Conservation (phyloP, 2,329 filamentous ascomycete species). For the Fusarium sulawesiense region DNA sequence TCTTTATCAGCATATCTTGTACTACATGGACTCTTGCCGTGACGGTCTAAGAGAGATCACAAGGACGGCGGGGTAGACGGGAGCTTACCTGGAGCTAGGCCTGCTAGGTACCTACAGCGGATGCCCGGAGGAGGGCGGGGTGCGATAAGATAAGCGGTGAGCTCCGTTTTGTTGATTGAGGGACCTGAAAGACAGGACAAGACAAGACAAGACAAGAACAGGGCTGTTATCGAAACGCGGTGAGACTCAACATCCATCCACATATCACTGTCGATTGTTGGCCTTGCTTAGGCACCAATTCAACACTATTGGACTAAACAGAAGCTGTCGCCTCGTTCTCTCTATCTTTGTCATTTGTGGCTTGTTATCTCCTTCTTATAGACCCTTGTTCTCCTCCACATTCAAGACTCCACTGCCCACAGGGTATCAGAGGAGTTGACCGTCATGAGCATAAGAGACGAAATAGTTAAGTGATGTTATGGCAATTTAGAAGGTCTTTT, state of each 20-base stretch:
- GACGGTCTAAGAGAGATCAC: slow-evolving; percentile 34
- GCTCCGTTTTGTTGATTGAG: slow-evolving; percentile 39
- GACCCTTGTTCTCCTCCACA: slow-evolving; percentile 1
- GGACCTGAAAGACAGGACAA: neutral
- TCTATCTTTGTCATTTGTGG: slow-evolving; percentile 11
- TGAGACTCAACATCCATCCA: slow-evolving; percentile 22
- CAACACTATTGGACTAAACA: neutral
- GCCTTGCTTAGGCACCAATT: slow-evolving; percentile 22
- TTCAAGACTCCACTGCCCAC: slow-evolving; percentile 7
- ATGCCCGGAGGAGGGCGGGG: slow-evolving; percentile 37
- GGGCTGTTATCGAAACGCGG: slow-evolving; percentile 28
- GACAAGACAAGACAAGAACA: neutral
- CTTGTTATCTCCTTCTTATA: slow-evolving; percentile 23
- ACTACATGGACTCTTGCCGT: slow-evolving; percentile 31
- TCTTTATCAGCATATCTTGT: slow-evolving; percentile 29
- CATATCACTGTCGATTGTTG: slow-evolving; percentile 1
- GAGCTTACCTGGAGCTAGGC: slow-evolving; percentile 24
- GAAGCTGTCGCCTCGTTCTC: neutral
- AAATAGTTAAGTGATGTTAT: too few relatives aligned
- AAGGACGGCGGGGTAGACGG: slow-evolving; percentile 35
- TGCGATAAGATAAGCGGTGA: slow-evolving; percentile 49
- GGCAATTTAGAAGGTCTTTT: too few relatives aligned
- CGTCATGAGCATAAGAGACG: too few relatives aligned
- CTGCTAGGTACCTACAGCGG: neutral
- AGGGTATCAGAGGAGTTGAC: too few relatives aligned